These are phyloP conservation scores for Dothidotthia symphoricarpi DNA, from an alignment of 2,329 filamentous ascomycete species.

Conservation along the genomic window DNA sequence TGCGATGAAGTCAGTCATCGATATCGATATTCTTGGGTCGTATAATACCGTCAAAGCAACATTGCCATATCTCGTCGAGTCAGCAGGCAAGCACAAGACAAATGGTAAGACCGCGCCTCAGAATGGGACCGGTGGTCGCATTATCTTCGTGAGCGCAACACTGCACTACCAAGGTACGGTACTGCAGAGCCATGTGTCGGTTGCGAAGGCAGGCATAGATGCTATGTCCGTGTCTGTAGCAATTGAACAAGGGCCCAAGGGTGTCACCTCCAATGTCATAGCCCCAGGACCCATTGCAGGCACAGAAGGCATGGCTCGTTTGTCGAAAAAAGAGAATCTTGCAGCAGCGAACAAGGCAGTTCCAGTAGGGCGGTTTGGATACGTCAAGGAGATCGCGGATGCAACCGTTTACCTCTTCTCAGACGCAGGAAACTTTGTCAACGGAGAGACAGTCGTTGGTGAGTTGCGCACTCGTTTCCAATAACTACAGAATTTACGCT, in stretches of 20 bases:
- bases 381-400: constrained; percentile 85
- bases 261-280: constrained; percentile 84
- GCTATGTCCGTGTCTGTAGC: constrained; percentile 75
- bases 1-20: constrained; percentile 92
- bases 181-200: constrained; percentile 83
- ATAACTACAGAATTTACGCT: constrained; percentile 6
- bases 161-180: constrained; percentile 87
- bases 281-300: constrained; percentile 81
- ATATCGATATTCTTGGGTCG: constrained; percentile 91
- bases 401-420: constrained; percentile 87
- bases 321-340: constrained; percentile 38
- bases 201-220: constrained; percentile 89
- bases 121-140: constrained; percentile 69
- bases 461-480: constrained; percentile 41
- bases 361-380: constrained; percentile 74
- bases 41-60: constrained; percentile 96
- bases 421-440: constrained; percentile 82
- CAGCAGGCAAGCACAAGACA: constrained; percentile 62
- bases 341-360: constrained; percentile 45
- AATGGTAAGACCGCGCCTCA: constrained; percentile 53
- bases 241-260: constrained; percentile 85
- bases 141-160: constrained; percentile 86
- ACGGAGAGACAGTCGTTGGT: constrained; percentile 76
- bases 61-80: constrained; percentile 74
- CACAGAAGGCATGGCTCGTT: constrained; percentile 64